A percentile compares a stretch with the other conserved stretches of the same genome.
These are phyloP conservation scores for Mycena haematopus DNA, from an alignment of 768 basidiomycete genomes.

Conservation along the genomic window DNA sequence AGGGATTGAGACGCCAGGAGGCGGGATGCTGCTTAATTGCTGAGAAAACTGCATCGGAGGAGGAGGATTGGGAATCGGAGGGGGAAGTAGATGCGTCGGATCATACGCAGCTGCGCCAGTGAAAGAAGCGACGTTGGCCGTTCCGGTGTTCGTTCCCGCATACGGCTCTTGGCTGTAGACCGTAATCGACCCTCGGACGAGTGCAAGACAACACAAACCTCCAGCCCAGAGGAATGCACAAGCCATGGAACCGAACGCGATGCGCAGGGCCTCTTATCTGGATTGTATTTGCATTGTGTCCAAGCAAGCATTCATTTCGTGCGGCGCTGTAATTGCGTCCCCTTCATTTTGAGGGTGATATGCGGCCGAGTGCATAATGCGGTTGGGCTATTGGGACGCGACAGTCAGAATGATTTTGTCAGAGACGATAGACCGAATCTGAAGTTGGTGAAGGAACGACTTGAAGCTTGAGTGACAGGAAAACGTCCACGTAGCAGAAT, in stretches of 20 bases:
- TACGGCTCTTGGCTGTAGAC: conserved; percentile 24
- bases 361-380: conserved; percentile 9
- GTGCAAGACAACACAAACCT: conserved; percentile 8
- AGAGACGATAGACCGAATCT: background rate
- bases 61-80: conserved; percentile 33
- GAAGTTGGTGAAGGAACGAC: background rate
- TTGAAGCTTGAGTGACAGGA: background rate
- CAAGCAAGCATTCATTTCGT: background rate
- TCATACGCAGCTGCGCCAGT: conserved; percentile 41
- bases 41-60: conserved; percentile 21
- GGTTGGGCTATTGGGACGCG: background rate
- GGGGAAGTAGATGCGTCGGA: conserved; percentile 36
- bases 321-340: conserved; percentile 21
- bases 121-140: conserved; percentile 31
- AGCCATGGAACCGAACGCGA: background rate
- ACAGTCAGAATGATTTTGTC: background rate
- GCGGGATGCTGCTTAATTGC: conserved; percentile 13
- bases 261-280: conserved; percentile 10
- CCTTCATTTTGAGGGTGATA: conserved; percentile 21
- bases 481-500: background rate
- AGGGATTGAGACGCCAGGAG: conserved; percentile 27
- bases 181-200: conserved; percentile 21
- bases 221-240: conserved; percentile 3
- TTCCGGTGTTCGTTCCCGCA: conserved; percentile 17
- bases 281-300: conserved; percentile 2